A percentile compares a stretch with the other conserved stretches of the same genome.
phyloP scores from a whole-genome alignment of 2,329 filamentous ascomycete genomes.

The Ophiocordyceps camponoti-floridani region DNA sequence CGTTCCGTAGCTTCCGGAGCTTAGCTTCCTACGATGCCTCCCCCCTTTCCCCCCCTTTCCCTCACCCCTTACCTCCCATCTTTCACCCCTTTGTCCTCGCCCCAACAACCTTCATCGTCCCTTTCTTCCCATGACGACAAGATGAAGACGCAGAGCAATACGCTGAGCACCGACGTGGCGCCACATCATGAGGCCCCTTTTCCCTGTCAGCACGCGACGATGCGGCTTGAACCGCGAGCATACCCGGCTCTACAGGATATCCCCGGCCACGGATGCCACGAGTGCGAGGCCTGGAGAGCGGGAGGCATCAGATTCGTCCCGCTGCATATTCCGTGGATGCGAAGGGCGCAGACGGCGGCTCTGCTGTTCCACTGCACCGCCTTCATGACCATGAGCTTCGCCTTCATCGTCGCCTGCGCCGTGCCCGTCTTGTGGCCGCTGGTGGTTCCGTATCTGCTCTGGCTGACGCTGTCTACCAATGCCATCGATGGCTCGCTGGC shows the following conservation, averaged over 20 bases:
- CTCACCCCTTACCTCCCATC: too few species aligned
- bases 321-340: slow-evolving; percentile 50
- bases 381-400: slow-evolving; percentile 51
- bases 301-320: slow-evolving; percentile 69
- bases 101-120: background rate
- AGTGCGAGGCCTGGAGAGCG: slow-evolving; percentile 16
- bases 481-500: slow-evolving; percentile 57
- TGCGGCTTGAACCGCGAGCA: background rate
- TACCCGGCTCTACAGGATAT: background rate
- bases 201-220: background rate
- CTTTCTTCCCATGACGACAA: background rate
- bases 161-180: background rate
- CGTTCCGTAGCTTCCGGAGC: too few species aligned
- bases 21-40: too few species aligned
- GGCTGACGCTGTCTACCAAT: slow-evolving; percentile 64
- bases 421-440: slow-evolving; percentile 85
- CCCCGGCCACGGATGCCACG: slow-evolving; percentile 3
- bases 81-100: background rate
- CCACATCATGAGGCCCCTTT: background rate
- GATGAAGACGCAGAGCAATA: background rate
- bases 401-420: slow-evolving; percentile 82
- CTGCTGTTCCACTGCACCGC: slow-evolving; percentile 57
- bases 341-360: slow-evolving; percentile 61
- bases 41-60: too few species aligned
- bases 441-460: slow-evolving; percentile 59